Evolutionary conservation across 805 yeast species (phyloP), one percentile per base, ranked within the genome.

Genomic region (Starmerella ratchasimensis): DNA sequence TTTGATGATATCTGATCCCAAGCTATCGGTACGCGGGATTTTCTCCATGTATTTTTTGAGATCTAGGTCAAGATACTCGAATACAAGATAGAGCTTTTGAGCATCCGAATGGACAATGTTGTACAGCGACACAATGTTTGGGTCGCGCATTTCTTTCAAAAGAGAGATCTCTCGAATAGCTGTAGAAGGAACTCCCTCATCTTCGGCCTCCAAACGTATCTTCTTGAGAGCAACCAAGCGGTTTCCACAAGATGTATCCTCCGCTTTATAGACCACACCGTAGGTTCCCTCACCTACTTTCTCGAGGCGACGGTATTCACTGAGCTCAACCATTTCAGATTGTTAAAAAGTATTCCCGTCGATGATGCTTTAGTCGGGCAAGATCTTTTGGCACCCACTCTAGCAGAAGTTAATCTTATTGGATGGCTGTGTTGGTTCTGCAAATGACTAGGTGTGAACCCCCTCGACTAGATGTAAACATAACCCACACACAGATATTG

Each of bases 181-280:
- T 0, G 98, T 90, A 1, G 96, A 84, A 2, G 98, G 98, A 17
- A 93, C 96, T 15, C 98, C 98, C 58, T 90, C 98, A 58, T 83
- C 94, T 59, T 90, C 98, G 16, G 93, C 82, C 57, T 90, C 98
- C 37, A 90, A 64, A 41, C 97, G 73, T 58, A 90, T 93, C 62
- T 90, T 93, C 60, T 90, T 90, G 50, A 90, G 65, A 0, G 98
- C 98, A 26, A 90, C 98, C 31, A 84, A 73, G n/a, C 95, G 71
- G 62, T 88, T 88, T 49, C 84, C 80, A 56, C 88, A 84, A 48
- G 74, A 76, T 33, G 76, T 74, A 56, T 88, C 96, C 36, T 84
- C 66, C 1, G 98, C 98, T 58, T 88, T 90, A 63, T 90, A 90
- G 9, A 90, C 98, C 23, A 93, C 96, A 37, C 98, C 98, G 57